Evolutionary conservation across 768 basidiomycete genomes (phyloP).

Genomic region (Auriscalpium orientale): DNA sequence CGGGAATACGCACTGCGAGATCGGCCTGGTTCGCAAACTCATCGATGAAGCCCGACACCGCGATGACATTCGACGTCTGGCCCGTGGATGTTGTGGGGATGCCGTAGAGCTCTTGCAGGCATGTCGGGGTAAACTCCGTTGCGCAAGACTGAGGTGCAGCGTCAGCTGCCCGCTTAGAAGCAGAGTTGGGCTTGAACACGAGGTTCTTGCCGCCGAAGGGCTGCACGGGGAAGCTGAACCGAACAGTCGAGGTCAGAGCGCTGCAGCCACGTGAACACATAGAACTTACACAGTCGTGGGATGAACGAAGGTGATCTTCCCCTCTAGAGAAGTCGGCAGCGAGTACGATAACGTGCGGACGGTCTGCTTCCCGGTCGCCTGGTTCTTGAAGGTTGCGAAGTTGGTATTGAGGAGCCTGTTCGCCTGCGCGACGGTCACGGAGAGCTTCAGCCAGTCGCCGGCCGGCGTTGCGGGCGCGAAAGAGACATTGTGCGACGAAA

Average conservation of each 20-base stretch:
- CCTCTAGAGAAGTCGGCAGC: constrained; percentile 2
- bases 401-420: constrained; percentile 11
- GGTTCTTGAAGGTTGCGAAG: constrained; percentile 9
- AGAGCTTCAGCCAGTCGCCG: constrained; percentile 21
- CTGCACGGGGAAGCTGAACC: constrained; percentile 5
- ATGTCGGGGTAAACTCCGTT: constrained; percentile 2
- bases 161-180: no score
- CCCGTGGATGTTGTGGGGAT: no score
- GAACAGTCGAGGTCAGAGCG: neutral
- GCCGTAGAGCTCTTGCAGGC: neutral
- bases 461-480: constrained; percentile 3
- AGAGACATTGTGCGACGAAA: constrained; percentile 1
- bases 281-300: constrained; percentile 6
- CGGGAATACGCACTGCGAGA: no score
- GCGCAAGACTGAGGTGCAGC: no score
- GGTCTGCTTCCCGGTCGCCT: neutral
- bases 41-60: no score
- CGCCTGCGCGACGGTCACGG: constrained; percentile 5
- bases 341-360: constrained; percentile 14
- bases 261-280: neutral
- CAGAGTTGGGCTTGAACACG: no score
- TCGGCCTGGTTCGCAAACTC: no score
- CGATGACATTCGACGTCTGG: no score
- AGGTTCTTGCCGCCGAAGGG: constrained; percentile 4
- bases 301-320: constrained; percentile 7